These are phyloP conservation scores for Quaeritorhiza haematococci DNA, from an alignment of 371 early-diverging fungal genomes.

Conservation along the genomic window DNA sequence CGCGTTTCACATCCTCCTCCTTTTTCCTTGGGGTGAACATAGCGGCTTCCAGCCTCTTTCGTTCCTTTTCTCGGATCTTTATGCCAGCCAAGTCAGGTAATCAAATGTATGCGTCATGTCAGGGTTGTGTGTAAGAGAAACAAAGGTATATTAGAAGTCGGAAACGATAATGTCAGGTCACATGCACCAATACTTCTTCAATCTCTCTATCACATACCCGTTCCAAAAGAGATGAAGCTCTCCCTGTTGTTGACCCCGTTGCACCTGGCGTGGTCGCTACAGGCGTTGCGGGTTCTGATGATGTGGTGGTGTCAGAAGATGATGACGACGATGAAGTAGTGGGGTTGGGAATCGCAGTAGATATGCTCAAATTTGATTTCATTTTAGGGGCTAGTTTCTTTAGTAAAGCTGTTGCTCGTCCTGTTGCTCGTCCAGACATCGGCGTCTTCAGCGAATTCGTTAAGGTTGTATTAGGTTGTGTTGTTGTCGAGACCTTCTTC, in stretches of 20 bases:
- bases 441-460: not conserved
- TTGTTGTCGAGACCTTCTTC: not conserved
- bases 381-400: not conserved
- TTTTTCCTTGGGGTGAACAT: not conserved
- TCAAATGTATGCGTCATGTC: no score
- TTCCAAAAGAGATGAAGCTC: not conserved
- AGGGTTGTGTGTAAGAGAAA: no score
- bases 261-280: no score
- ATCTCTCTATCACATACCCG: no score
- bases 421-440: not conserved
- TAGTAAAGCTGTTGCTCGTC: not conserved
- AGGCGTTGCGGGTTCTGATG: not conserved
- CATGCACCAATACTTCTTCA: no score
- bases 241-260: not conserved
- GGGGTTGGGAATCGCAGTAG: not conserved
- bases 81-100: no score
- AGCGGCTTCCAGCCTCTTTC: not conserved
- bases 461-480: not conserved
- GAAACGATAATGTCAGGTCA: no score
- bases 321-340: not conserved
- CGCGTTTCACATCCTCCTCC: not conserved
- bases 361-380: not conserved
- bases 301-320: not conserved
- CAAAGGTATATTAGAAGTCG: no score
- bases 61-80: slow-evolving; percentile 1